These are phyloP conservation scores for Phytophthora lateralis DNA, from an alignment of 352 stramenopile species.

Conservation along the genomic window DNA sequence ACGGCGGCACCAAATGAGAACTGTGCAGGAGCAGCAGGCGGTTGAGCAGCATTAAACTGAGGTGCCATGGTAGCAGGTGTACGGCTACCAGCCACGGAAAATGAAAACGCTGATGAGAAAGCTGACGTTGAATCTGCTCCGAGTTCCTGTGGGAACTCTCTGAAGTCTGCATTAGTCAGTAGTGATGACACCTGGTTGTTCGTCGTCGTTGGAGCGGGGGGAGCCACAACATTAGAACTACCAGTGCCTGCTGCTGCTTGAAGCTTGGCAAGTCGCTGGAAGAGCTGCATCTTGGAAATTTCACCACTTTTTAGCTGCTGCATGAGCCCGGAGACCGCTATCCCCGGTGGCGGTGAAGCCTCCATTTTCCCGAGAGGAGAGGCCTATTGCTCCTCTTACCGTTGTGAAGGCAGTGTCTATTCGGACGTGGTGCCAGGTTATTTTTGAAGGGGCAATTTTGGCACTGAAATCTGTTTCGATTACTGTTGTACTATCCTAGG, in stretches of 20 bases:
- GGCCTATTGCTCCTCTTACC: neutral
- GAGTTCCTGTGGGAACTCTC: neutral
- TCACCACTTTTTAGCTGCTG: slow-evolving; percentile 85
- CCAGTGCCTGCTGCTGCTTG: slow-evolving; percentile 29
- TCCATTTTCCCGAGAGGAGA: slow-evolving; percentile 40
- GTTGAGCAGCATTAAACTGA: slow-evolving; percentile 8
- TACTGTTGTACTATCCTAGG: too few relatives aligned
- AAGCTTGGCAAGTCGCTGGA: slow-evolving; percentile 81
- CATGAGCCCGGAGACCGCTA: slow-evolving; percentile 74
- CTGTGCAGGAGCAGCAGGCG: slow-evolving; percentile 10
- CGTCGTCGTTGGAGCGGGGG: slow-evolving; percentile 4
- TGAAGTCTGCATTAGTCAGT: slow-evolving; percentile 4
- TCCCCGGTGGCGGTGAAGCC: slow-evolving; percentile 28
- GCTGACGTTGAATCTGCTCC: neutral
- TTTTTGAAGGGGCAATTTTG: neutral
- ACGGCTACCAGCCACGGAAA: slow-evolving; percentile 17
- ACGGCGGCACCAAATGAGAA: slow-evolving; percentile 30
- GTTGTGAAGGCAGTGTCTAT: neutral
- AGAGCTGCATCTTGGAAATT: slow-evolving; percentile 88
- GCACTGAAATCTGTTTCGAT: too few relatives aligned
- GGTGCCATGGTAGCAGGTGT: neutral
- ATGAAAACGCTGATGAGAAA: slow-evolving; percentile 15
- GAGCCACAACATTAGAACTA: slow-evolving; percentile 1
- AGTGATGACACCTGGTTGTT: slow-evolving; percentile 5
- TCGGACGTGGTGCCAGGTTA: neutral